phyloP scores from a whole-genome alignment of 768 basidiomycete genomes.

The Auriscalpium vulgare region DNA sequence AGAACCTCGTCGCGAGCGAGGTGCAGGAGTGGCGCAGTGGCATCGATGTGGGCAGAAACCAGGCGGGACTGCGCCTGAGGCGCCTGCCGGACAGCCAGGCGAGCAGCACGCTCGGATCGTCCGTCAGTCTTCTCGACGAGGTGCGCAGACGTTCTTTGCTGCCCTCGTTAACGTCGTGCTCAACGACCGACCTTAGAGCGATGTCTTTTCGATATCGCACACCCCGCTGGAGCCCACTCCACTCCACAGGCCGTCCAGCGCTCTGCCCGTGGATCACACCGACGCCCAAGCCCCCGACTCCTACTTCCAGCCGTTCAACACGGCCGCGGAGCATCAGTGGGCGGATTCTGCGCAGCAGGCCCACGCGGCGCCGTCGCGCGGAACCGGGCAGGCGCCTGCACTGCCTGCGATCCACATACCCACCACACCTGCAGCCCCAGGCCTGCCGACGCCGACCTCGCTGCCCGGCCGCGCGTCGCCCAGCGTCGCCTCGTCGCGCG shows the following conservation, averaged over 20 bases:
- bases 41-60: constrained; percentile 3
- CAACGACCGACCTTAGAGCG: neutral
- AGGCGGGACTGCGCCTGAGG: constrained; percentile 4
- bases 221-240: neutral
- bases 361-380: neutral
- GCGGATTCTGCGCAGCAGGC: neutral
- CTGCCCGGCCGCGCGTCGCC: neutral
- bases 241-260: neutral
- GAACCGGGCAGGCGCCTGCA: neutral
- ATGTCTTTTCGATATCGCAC: neutral
- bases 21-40: constrained; percentile 4
- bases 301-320: neutral
- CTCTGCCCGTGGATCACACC: neutral
- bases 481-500: neutral
- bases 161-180: neutral
- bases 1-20: constrained; percentile 7
- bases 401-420: neutral
- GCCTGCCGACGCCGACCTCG: constrained; percentile 1
- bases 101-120: neutral
- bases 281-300: neutral
- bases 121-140: neutral
- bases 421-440: neutral
- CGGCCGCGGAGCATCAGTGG: neutral
- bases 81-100: neutral
- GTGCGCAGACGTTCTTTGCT: neutral